These are phyloP conservation scores for Candolleomyces eurysporus DNA, from an alignment of 768 basidiomycete species.

Conservation along the genomic window DNA sequence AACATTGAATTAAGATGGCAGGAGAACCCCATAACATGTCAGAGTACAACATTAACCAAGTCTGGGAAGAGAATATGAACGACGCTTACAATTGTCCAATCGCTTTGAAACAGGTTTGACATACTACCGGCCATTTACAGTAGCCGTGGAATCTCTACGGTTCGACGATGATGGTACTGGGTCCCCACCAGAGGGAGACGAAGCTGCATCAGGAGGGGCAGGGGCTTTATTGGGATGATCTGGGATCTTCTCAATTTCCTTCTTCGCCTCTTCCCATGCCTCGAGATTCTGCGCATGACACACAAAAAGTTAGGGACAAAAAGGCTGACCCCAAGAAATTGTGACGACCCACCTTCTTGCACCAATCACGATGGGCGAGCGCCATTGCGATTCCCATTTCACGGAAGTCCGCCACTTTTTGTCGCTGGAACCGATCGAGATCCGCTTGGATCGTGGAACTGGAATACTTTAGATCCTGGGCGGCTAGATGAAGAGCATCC, in stretches of 20 bases:
- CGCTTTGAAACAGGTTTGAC: neutral
- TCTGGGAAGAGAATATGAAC: neutral
- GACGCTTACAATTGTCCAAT: neutral
- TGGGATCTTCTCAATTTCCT: slow-evolving; percentile 87
- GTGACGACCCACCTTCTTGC: slow-evolving; percentile 68
- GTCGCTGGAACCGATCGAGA: slow-evolving; percentile 95
- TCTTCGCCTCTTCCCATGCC: slow-evolving; percentile 95
- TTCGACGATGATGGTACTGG: slow-evolving; percentile 28
- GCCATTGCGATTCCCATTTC: slow-evolving; percentile 94
- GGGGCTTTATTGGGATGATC: slow-evolving; percentile 80
- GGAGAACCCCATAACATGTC: neutral
- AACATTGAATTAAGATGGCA: neutral
- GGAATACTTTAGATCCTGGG: slow-evolving; percentile 94
- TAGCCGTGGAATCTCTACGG: slow-evolving; percentile 68
- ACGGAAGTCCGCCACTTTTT: slow-evolving; percentile 94
- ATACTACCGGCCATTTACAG: slow-evolving; percentile 59
- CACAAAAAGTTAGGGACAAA: slow-evolving; percentile 12
- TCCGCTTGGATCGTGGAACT: slow-evolving; percentile 97
- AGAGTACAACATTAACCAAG: neutral
- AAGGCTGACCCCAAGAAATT: neutral
- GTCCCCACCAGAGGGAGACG: slow-evolving; percentile 22
- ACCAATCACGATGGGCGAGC: slow-evolving; percentile 92
- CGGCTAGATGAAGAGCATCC: slow-evolving; percentile 88
- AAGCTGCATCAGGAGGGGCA: slow-evolving; percentile 32
- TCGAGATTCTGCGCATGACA: slow-evolving; percentile 74